Conservation (phyloP, 129 eudicot species). For the Gnaphalium uliginosum region DNA sequence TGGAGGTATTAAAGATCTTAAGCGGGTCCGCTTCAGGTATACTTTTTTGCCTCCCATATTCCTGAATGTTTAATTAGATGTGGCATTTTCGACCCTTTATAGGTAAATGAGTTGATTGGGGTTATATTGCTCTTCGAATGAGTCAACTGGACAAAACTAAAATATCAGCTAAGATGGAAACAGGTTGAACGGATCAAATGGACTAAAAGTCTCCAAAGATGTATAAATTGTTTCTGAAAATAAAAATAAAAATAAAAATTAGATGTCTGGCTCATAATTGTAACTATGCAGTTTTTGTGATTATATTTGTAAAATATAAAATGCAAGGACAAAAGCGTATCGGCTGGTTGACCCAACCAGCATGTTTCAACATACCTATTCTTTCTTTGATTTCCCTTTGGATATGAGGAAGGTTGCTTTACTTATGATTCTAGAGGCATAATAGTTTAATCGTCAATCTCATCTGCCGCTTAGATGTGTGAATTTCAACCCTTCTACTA, state of each 20-base stretch:
- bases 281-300: neutral
- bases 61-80: neutral
- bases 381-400: neutral
- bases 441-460: neutral
- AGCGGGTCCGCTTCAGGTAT: conserved; percentile 96
- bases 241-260: neutral
- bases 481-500: neutral
- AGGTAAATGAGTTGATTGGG: neutral
- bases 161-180: neutral
- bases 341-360: neutral
- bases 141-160: conserved; percentile 6
- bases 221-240: neutral
- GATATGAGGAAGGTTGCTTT: neutral
- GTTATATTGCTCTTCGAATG: neutral
- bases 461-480: neutral
- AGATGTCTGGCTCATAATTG: neutral
- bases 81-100: neutral
- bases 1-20: conserved; percentile 83
- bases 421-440: neutral
- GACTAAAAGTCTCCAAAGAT: neutral
- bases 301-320: neutral
- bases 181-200: neutral
- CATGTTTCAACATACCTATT: neutral
- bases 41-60: neutral
- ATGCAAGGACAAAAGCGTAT: neutral